A percentile compares a stretch with the other conserved stretches of the same genome.
phyloP scores from a whole-genome alignment of 805 yeast species.

The Ogataea minuta region DNA sequence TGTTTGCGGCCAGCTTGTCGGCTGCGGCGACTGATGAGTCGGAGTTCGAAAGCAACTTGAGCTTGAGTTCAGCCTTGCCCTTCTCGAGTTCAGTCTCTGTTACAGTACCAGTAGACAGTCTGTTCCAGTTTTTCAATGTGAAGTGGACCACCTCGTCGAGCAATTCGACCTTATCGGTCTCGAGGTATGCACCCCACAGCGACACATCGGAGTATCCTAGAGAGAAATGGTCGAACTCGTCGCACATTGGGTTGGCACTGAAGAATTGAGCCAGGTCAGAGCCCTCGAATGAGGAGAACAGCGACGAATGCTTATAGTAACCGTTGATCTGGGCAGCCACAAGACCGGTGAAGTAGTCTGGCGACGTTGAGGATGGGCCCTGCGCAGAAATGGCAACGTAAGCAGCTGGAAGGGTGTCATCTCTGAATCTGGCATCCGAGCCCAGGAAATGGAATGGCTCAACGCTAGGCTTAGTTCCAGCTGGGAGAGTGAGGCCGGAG shows the following conservation, averaged over 20 bases:
- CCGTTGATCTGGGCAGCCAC: conserved; percentile 70
- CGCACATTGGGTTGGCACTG: conserved; percentile 70
- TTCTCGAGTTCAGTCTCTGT: conserved; percentile 75
- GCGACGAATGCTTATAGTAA: conserved; percentile 49
- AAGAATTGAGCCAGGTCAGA: conserved; percentile 69
- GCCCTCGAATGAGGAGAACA: conserved; percentile 57
- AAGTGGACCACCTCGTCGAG: conserved; percentile 80
- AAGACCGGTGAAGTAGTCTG: conserved; percentile 66
- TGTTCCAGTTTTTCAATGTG: conserved; percentile 83
- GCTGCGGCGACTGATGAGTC: conserved; percentile 42
- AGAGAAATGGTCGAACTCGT: conserved; percentile 69
- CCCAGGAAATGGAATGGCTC: conserved; percentile 71
- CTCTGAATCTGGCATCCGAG: conserved; percentile 85
- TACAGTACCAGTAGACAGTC: conserved; percentile 66
- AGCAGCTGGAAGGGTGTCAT: conserved; percentile 80
- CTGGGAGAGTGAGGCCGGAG: conserved; percentile 47
- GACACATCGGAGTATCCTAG: conserved; percentile 73
- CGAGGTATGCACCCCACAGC: conserved; percentile 78
- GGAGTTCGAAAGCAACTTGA: conserved; percentile 55
- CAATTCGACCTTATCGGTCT: conserved; percentile 53
- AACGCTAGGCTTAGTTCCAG: conserved; percentile 48
- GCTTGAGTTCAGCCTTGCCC: conserved; percentile 71
- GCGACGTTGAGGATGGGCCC: conserved; percentile 64
- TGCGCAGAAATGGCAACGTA: conserved; percentile 73
- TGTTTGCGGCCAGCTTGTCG: conserved; percentile 56